Evolutionary conservation across 176 grass and related monocot species (phyloP).

Genomic region (Aegilops speltoides): DNA sequence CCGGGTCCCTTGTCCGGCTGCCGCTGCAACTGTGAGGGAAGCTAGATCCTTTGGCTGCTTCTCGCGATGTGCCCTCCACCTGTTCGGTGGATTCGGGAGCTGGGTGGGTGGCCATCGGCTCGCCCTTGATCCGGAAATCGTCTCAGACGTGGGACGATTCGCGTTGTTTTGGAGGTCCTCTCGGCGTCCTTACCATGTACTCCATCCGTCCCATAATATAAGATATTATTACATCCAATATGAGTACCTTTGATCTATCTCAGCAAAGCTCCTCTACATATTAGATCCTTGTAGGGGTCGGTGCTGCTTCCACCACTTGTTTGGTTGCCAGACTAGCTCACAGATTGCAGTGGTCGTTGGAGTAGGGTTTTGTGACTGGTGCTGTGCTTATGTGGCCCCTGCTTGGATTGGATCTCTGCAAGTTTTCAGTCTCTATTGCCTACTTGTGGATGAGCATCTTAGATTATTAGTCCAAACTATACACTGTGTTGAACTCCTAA

Average conservation of each 20-base stretch:
- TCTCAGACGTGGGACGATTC: neutral
- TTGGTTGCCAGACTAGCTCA: neutral
- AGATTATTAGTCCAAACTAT: neutral
- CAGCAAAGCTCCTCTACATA: neutral
- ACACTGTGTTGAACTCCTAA: neutral
- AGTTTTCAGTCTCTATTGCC: neutral
- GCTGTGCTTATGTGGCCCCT: neutral
- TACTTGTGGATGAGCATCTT: neutral
- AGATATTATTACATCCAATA: too few relatives aligned
- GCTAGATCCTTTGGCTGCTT: conserved; percentile 5
- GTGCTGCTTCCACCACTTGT: neutral
- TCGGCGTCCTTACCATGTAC: neutral
- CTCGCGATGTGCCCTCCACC: neutral
- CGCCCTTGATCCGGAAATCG: neutral
- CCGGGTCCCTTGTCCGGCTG: neutral
- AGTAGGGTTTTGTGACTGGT: neutral
- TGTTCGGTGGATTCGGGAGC: neutral
- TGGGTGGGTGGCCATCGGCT: neutral
- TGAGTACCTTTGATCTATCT: neutral
- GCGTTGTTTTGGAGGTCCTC: neutral
- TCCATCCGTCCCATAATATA: too few relatives aligned
- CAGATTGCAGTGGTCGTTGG: neutral
- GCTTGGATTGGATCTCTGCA: neutral
- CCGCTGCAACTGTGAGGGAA: neutral
- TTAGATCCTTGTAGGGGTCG: neutral